Percentiles rank a stretch among this genome's conserved stretches.
These are phyloP conservation scores for Aphanomyces stellatus DNA, from an alignment of 352 stramenopile species.

Conservation along the genomic window DNA sequence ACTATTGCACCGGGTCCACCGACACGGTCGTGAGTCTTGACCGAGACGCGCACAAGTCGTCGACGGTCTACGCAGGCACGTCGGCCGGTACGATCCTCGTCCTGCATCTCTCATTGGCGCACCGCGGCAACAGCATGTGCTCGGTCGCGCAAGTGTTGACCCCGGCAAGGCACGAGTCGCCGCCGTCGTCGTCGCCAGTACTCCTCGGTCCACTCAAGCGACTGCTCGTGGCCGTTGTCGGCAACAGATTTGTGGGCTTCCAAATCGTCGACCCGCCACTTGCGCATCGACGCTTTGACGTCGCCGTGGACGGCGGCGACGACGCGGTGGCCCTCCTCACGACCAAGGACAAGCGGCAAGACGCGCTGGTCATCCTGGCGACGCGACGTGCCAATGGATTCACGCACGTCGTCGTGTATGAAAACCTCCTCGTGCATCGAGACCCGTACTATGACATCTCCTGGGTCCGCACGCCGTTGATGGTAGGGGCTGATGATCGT, in stretches of 20 bases:
- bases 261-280: background rate
- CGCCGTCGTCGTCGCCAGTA: background rate
- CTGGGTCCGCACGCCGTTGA: background rate
- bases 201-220: background rate
- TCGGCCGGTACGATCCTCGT: background rate
- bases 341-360: background rate
- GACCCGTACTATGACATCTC: background rate
- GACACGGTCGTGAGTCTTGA: background rate
- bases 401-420: background rate
- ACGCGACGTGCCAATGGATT: background rate
- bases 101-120: conserved; percentile 5
- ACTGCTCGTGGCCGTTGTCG: background rate
- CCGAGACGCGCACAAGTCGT: conserved; percentile 2
- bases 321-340: background rate
- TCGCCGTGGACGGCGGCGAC: background rate
- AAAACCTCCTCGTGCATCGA: background rate
- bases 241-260: background rate
- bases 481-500: background rate
- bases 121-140: too few relatives aligned
- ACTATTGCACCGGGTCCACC: background rate
- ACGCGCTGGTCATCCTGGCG: background rate
- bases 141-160: too few relatives aligned
- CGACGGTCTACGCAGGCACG: conserved; percentile 8
- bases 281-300: background rate
- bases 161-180: too few relatives aligned